phyloP scores from a whole-genome alignment of 2,329 filamentous ascomycete species.

The Fusarium transvaalense region DNA sequence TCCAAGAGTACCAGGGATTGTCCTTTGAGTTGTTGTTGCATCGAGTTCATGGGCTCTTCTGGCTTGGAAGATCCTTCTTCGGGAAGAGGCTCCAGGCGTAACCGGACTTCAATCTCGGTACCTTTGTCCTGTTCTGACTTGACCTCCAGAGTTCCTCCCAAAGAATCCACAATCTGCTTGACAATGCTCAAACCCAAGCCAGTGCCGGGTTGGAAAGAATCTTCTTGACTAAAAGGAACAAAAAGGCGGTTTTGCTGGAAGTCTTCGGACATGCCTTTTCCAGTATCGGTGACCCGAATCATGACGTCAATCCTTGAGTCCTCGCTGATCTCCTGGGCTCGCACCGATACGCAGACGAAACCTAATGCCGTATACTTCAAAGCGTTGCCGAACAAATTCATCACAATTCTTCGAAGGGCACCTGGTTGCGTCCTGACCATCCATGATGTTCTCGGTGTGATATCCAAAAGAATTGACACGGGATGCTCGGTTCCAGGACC shows the following conservation, averaged over 20 bases:
- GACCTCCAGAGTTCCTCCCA: slow-evolving; percentile 71
- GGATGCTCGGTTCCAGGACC: slow-evolving; percentile 43
- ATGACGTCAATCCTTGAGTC: slow-evolving; percentile 45
- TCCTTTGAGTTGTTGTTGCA: slow-evolving; percentile 33
- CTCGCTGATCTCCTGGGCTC: slow-evolving; percentile 42
- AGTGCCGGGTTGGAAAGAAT: slow-evolving; percentile 69
- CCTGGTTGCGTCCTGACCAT: slow-evolving; percentile 67
- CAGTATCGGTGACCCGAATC: slow-evolving; percentile 70
- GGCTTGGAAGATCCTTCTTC: neutral
- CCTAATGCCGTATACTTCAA: slow-evolving; percentile 71
- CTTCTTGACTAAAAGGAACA: slow-evolving; percentile 73
- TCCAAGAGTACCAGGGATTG: slow-evolving; percentile 40
- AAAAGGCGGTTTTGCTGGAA: slow-evolving; percentile 71
- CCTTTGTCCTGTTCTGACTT: slow-evolving; percentile 65
- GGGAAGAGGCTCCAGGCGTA: slow-evolving; percentile 54
- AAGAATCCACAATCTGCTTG: slow-evolving; percentile 68
- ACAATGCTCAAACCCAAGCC: slow-evolving; percentile 75
- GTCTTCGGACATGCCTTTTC: slow-evolving; percentile 72
- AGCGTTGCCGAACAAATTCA: slow-evolving; percentile 73
- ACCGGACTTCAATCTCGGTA: slow-evolving; percentile 64
- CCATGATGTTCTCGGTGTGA: slow-evolving; percentile 62
- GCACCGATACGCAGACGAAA: slow-evolving; percentile 59
- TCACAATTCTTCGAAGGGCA: slow-evolving; percentile 65
- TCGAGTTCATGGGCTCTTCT: slow-evolving; percentile 30
- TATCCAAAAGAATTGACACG: slow-evolving; percentile 64